Evolutionary conservation across 352 stramenopile genomes (phyloP), one percentile per base, ranked within the genome.

Genomic region (Pythium rishiriense): DNA sequence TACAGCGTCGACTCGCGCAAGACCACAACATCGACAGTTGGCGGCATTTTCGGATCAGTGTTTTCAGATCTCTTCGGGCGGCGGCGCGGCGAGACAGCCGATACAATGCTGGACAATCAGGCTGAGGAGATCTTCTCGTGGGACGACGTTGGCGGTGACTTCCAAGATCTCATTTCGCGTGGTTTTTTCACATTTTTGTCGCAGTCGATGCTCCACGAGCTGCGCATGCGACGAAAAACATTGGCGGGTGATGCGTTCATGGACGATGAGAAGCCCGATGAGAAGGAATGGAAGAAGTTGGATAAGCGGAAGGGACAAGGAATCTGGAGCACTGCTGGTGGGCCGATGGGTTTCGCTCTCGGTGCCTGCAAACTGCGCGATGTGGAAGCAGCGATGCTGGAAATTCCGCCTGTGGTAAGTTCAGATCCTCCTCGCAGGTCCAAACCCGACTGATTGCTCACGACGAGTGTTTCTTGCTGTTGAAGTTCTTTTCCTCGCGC

Each of bases 21-120:
- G 17, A 74, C 73, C 1, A 70, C 75, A 29, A 33, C 62, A 11
- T 47, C 62, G 0, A 55, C 52, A 2, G 50, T 63, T 31, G 52
- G 48, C 28, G 68, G 78, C 37, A 72, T 90, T 21, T 84, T 92
- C 51, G 75, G 74, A 10, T 78, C 76, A 1, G 75, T 94, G 26
- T 85, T 94, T 58, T 76, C 72, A 25, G 81, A 94, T 61, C 69
- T 90, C 24, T 92, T 94, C 73, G 79, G 85, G 4, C 70, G 77
- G 22, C 80, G 83, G 22, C 75, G 79, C 51, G 71, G 73, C 0
- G 78, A 91, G 26, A 87, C 79, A 0, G 70, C 72, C 6, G 81
- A 88, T 35, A 54, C 73, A 15, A 42, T 85, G 28, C 33, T 75
- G 9, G 35, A 72, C 29, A 76, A 88, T 47, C 64, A 86, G 26